These are phyloP conservation scores for Penicillium roqueforti DNA, from an alignment of 495 filamentous ascomycete species.

Conservation along the genomic window DNA sequence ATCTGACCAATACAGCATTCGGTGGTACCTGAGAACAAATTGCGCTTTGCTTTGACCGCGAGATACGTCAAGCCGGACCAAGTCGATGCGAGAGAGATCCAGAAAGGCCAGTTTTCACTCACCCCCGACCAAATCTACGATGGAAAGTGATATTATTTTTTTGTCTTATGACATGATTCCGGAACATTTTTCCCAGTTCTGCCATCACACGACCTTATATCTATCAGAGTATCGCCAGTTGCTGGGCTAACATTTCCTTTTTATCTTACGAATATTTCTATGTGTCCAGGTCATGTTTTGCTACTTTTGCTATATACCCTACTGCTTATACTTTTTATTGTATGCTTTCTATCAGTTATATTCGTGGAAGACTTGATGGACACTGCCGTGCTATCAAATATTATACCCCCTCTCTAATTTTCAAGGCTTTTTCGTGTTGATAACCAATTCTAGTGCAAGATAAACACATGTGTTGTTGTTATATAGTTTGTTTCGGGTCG, in stretches of 20 bases:
- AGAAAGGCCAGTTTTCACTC: conserved; percentile 30
- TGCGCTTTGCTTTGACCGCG: conserved; percentile 61
- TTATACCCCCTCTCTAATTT: background rate
- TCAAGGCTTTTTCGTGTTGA: background rate
- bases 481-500: too few species aligned
- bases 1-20: conserved; percentile 49
- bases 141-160: conserved; percentile 24
- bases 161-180: background rate
- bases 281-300: background rate
- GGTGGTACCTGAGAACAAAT: conserved; percentile 50
- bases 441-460: background rate
- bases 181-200: background rate
- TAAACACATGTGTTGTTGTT: too few species aligned
- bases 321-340: conserved; percentile 1
- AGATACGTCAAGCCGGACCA: conserved; percentile 32
- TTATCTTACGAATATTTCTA: background rate
- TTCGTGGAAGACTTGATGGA: background rate
- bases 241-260: background rate
- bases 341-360: background rate
- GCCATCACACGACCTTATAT: background rate
- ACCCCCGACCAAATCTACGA: conserved; percentile 30
- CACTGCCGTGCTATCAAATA: background rate
- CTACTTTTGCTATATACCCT: conserved; percentile 5
- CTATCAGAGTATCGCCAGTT: background rate
- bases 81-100: conserved; percentile 13